Evolutionary conservation across 1,284 basidiomycete species (phyloP).

Genomic region (Papiliotrema nemorosa): DNA sequence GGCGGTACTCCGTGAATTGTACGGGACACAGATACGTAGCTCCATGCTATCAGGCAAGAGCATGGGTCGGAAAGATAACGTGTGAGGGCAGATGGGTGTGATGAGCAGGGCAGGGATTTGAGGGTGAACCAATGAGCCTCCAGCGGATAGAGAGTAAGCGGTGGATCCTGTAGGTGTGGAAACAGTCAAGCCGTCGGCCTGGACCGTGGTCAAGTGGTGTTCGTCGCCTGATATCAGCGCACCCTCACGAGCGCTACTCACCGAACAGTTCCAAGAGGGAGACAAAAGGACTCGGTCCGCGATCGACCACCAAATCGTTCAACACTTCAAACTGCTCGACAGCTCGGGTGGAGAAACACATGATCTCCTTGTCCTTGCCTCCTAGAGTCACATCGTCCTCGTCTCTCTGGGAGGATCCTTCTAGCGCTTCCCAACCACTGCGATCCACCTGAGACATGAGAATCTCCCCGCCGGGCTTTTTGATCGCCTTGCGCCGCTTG

Average conservation of each 20-base stretch:
- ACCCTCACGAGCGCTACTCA: slow-evolving; percentile 49
- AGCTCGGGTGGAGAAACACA: slow-evolving; percentile 93
- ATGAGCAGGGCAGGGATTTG: slow-evolving; percentile 96
- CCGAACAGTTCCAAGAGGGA: slow-evolving; percentile 94
- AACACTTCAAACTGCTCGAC: slow-evolving; percentile 97
- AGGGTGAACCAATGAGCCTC: slow-evolving; percentile 95
- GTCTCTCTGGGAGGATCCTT: slow-evolving; percentile 58
- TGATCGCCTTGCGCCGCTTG: slow-evolving; percentile 73
- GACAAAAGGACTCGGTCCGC: slow-evolving; percentile 97
- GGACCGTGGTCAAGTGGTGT: slow-evolving; percentile 98
- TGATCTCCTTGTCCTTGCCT: slow-evolving; percentile 88
- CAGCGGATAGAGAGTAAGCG: slow-evolving; percentile 97
- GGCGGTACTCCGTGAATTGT: slow-evolving; percentile 94
- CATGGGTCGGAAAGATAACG: slow-evolving; percentile 98
- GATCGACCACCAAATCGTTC: slow-evolving; percentile 96
- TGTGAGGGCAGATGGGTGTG: slow-evolving; percentile 98
- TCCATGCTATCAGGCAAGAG: slow-evolving; percentile 98
- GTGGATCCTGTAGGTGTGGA: slow-evolving; percentile 98
- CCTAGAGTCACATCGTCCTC: slow-evolving; percentile 6
- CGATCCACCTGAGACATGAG: slow-evolving; percentile 85
- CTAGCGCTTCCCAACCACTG: slow-evolving; percentile 89
- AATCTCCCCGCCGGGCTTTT: slow-evolving; percentile 87
- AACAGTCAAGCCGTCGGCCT: slow-evolving; percentile 94
- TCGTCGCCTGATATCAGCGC: slow-evolving; percentile 70
- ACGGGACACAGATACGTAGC: slow-evolving; percentile 94